A percentile compares a stretch with the other conserved stretches of the same genome.
Evolutionary conservation across 768 basidiomycete genomes (phyloP).

Genomic region (Trametopsis cervina): DNA sequence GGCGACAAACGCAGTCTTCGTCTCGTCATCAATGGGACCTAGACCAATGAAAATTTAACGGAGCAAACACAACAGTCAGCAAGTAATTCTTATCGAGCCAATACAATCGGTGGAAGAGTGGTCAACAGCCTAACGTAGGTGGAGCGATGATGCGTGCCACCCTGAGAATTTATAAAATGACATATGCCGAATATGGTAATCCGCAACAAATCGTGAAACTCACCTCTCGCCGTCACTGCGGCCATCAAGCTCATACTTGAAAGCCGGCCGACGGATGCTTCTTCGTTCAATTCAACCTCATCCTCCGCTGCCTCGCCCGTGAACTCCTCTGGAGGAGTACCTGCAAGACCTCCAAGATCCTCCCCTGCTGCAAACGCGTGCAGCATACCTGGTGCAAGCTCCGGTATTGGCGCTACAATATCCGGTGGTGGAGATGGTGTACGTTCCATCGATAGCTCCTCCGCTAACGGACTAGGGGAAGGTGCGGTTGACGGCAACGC

Average conservation of each 20-base stretch:
- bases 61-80: conserved; percentile 1
- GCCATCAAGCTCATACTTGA: conserved; percentile 94
- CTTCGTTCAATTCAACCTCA: conserved; percentile 43
- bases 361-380: background rate
- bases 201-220: conserved; percentile 18
- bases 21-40: conserved; percentile 52
- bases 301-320: conserved; percentile 29
- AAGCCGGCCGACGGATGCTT: conserved; percentile 78
- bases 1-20: conserved; percentile 57
- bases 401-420: background rate
- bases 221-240: conserved; percentile 74
- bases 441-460: background rate
- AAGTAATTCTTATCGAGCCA: too few relatives aligned
- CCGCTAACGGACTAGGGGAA: background rate
- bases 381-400: background rate
- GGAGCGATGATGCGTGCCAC: conserved; percentile 1
- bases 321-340: conserved; percentile 3
- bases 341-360: background rate
- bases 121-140: background rate
- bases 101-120: background rate
- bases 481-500: background rate
- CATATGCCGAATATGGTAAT: conserved; percentile 10
- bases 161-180: conserved; percentile 2
- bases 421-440: background rate
- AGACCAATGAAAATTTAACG: conserved; percentile 1